These are phyloP conservation scores for Verticillium alfalfae DNA, from an alignment of 2,329 filamentous ascomycete species.

Conservation along the genomic window DNA sequence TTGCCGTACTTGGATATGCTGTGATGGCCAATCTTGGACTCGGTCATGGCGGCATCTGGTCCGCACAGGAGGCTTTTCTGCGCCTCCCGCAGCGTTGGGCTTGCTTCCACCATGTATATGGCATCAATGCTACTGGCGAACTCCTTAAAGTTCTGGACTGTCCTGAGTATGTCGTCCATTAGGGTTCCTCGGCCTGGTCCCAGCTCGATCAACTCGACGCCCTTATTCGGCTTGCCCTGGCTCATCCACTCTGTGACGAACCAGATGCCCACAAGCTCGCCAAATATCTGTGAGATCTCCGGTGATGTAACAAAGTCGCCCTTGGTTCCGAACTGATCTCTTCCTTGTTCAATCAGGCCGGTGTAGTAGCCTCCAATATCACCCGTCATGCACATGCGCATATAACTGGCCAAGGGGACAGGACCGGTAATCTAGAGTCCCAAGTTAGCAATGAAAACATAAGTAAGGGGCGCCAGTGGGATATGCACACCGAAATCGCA, in stretches of 20 bases:
- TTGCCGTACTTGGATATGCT: constrained; percentile 70
- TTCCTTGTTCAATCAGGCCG: constrained; percentile 57
- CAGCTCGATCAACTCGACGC: constrained; percentile 87
- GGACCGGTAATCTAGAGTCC: constrained; percentile 66
- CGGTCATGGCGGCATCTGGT: constrained; percentile 56
- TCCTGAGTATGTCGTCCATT: constrained; percentile 96
- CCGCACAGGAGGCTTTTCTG: constrained; percentile 83
- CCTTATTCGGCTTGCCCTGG: constrained; percentile 68
- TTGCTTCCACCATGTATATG: constrained; percentile 96
- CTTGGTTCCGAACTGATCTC: constrained; percentile 85
- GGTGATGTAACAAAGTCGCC: constrained; percentile 97
- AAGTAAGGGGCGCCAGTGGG: not conserved
- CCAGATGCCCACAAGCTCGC: constrained; percentile 91
- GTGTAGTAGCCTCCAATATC: constrained; percentile 94
- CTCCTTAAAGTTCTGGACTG: constrained; percentile 74
- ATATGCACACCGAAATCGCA: constrained; percentile 66
- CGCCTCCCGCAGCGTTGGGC: constrained; percentile 65
- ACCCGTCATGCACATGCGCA: constrained; percentile 96
- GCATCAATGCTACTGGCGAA: constrained; percentile 73
- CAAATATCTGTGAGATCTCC: constrained; percentile 96
- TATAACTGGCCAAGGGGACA: constrained; percentile 86
- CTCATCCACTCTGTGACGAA: constrained; percentile 94
- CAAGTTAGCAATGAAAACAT: not conserved
- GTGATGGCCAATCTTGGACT: constrained; percentile 68
- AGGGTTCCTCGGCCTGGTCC: constrained; percentile 90